Base-by-base conservation (phyloP, 2,329 filamentous ascomycete genomes). In the Ceratocystis eucalypticola region DNA sequence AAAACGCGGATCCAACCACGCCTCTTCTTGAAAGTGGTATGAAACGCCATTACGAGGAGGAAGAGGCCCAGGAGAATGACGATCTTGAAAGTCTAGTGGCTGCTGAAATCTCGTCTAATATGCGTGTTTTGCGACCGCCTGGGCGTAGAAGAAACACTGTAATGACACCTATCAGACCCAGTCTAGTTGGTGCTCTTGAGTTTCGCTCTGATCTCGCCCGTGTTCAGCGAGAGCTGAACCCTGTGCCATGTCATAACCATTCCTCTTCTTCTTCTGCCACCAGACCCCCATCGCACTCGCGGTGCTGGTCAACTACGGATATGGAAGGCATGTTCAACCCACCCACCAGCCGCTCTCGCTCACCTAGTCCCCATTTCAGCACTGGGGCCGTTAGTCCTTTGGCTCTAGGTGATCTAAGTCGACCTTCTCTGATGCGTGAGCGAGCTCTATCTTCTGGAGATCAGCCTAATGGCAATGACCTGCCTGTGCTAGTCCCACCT, bases 171-270 rank as follows among this genome's bases (percentile, higher is more conserved):
- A 96, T 99, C 69, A 83, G 94, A 55, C 93, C 94, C 1, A 97
- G 94, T 78, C 78, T 99, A 61, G 88, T 99, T 2, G 94, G 94
- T 55, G 94, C 90, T 7, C 79, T 99, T 67, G 94, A 99, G 75
- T 99, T 99, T 71, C 84, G 92, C 71, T 93, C 93, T 1, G 88
- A 96, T 2, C 78, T 99, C 59, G 88, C 89, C n/a, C 91, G 91
- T 2, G 77, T 99, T 66, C 87, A 95, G 71, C 88, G 86, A 70
- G 64, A 62, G 55, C 64, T 55, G 45, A 65, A 45, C n/a, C 61
- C 64, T 33, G 50, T 55, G 10, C 28, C 53, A 33, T 30, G 53
- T 4, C 53, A 59, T n/a, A 6, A 71, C 69, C 22, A 70, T 70
- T n/a, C 63, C 71, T 25, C 68, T 71, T 1, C 69, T 73, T 25